Conservation (phyloP, 768 basidiomycete species). For the Lactarius akahatsu region DNA sequence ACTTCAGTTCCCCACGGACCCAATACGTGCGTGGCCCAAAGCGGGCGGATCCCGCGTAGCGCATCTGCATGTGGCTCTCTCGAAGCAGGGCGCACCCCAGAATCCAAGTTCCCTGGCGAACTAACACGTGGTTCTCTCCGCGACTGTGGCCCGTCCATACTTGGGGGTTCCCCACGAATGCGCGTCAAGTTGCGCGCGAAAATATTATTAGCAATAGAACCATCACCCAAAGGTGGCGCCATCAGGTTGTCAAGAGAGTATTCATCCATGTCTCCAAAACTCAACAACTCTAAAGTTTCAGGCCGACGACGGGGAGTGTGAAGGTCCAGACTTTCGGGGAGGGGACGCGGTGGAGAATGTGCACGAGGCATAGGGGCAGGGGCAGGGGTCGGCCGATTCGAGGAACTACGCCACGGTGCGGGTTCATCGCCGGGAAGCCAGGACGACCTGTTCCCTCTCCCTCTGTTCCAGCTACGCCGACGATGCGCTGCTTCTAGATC, state of each 20-base stretch:
- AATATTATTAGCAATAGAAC: not conserved
- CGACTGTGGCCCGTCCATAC: slow-evolving; percentile 10
- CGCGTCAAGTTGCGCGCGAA: slow-evolving; percentile 14
- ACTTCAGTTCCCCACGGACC: slow-evolving; percentile 18
- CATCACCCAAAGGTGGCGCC: not conserved
- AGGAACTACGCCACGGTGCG: slow-evolving; percentile 15
- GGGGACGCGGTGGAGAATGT: slow-evolving; percentile 18
- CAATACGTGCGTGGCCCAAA: slow-evolving; percentile 17
- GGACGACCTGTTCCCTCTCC: slow-evolving; percentile 10
- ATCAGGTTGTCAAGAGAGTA: slow-evolving; percentile 3
- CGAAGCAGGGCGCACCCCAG: slow-evolving; percentile 5
- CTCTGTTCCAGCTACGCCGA: slow-evolving; percentile 22
- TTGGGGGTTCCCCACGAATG: slow-evolving; percentile 17
- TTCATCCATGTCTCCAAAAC: slow-evolving; percentile 19
- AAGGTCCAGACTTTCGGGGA: slow-evolving; percentile 16
- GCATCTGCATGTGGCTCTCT: slow-evolving; percentile 25
- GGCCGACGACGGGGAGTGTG: slow-evolving; percentile 7
- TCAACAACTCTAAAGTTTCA: slow-evolving; percentile 9
- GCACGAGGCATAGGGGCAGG: slow-evolving; percentile 21
- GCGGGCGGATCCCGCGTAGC: slow-evolving; percentile 19
- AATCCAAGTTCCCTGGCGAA: slow-evolving; percentile 13
- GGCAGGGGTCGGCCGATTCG: slow-evolving; percentile 10
- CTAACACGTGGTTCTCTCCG: slow-evolving; percentile 13
- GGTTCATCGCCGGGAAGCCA: slow-evolving; percentile 13
- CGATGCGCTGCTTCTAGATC: slow-evolving; percentile 17